phyloP scores from a whole-genome alignment of 495 filamentous ascomycete species.

The Tuber melanosporum region DNA sequence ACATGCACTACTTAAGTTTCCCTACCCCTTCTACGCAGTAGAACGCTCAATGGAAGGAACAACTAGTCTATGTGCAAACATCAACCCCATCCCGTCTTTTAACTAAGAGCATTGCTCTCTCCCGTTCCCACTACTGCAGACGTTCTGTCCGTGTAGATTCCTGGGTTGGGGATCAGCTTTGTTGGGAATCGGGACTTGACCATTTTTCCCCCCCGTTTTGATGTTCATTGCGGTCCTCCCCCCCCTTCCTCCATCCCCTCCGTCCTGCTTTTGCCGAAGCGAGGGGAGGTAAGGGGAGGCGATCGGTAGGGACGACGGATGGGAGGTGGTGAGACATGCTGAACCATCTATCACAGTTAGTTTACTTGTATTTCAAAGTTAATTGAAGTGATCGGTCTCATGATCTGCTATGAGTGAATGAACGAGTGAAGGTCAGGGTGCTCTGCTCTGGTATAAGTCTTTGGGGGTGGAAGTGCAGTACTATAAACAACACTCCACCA shows the following conservation, averaged over 20 bases:
- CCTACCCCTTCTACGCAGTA: conserved; percentile 20
- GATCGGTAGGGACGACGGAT: neutral
- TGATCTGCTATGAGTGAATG: neutral
- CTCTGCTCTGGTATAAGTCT: neutral
- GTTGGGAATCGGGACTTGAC: neutral
- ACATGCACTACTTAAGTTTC: conserved; percentile 36
- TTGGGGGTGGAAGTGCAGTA: neutral
- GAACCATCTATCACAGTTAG: neutral
- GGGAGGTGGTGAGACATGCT: neutral
- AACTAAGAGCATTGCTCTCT: neutral
- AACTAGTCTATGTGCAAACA: conserved; percentile 40
- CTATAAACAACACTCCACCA: neutral
- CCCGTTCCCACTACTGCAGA: neutral
- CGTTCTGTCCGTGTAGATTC: conserved; percentile 3
- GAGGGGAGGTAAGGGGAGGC: neutral
- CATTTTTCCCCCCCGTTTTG: neutral
- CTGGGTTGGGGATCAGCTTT: neutral
- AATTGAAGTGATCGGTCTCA: neutral
- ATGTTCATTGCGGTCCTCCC: neutral
- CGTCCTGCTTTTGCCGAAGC: neutral
- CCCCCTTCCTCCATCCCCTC: neutral
- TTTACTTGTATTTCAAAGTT: neutral
- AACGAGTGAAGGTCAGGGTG: neutral
- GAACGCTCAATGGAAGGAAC: conserved; percentile 26
- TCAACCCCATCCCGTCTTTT: conserved; percentile 10